These are phyloP conservation scores for Colletotrichum noveboracense DNA, from an alignment of 2,329 filamentous ascomycete genomes.

Conservation along the genomic window DNA sequence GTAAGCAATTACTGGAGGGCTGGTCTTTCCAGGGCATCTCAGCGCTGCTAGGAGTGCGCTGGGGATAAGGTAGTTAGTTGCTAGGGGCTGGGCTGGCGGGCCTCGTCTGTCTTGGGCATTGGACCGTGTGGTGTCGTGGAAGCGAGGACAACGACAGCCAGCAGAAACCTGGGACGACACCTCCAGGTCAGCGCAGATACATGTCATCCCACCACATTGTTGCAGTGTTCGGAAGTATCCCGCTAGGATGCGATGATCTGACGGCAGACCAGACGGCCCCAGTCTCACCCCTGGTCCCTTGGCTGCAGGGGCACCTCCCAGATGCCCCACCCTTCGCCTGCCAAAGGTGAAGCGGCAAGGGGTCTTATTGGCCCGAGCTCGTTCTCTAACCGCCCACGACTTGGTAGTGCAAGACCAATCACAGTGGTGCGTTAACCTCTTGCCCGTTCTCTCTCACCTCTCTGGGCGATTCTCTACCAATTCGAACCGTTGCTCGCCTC, in stretches of 20 bases:
- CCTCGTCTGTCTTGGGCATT: background rate
- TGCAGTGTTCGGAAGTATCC: background rate
- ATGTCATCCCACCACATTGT: background rate
- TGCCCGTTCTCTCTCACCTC: background rate
- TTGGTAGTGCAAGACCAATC: conserved; percentile 28
- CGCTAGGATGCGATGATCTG: conserved; percentile 12
- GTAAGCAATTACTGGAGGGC: background rate
- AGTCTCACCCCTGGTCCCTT: conserved; percentile 16
- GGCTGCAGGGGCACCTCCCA: background rate
- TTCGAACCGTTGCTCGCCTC: background rate
- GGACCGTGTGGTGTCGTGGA: background rate
- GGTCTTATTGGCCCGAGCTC: conserved; percentile 36
- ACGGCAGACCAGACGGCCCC: conserved; percentile 20
- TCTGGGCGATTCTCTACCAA: background rate
- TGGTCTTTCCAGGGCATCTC: conserved; percentile 5
- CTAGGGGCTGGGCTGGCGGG: background rate
- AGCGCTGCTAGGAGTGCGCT: background rate
- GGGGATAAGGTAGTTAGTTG: background rate
- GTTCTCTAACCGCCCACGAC: conserved; percentile 44
- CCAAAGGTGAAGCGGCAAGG: conserved; percentile 29
- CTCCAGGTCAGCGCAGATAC: background rate
- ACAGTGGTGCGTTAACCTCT: conserved; percentile 24
- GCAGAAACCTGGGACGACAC: background rate
- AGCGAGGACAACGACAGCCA: background rate
- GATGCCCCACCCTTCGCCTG: conserved; percentile 8